Conservation (phyloP, 352 stramenopile species). For the Blastocystis sp. region DNA sequence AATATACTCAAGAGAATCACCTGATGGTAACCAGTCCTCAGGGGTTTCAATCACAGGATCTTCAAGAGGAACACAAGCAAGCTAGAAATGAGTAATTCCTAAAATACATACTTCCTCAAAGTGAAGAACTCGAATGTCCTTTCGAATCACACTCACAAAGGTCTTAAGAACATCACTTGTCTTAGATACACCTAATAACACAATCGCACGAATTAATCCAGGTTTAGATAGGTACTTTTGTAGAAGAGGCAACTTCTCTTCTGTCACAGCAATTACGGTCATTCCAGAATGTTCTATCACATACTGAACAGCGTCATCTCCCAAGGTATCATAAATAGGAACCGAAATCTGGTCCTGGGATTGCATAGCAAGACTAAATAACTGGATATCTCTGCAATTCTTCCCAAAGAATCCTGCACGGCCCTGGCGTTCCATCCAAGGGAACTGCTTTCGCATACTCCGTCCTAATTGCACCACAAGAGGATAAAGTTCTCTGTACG, state of each 20-base stretch:
- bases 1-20: constrained; percentile 71
- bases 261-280: neutral
- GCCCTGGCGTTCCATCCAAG: neutral
- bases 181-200: neutral
- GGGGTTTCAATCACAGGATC: neutral
- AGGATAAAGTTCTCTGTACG: constrained; percentile 67
- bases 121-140: neutral
- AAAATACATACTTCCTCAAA: constrained; percentile 3
- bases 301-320: neutral
- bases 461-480: constrained; percentile 29
- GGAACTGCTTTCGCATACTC: constrained; percentile 33
- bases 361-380: constrained; percentile 37
- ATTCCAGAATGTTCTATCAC: neutral
- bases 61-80: neutral
- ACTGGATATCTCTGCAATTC: neutral
- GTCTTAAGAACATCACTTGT: neutral
- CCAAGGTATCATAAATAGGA: constrained; percentile 25
- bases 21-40: constrained; percentile 19
- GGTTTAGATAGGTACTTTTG: neutral
- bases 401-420: constrained; percentile 13
- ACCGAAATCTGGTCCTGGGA: constrained; percentile 28
- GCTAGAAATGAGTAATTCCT: neutral
- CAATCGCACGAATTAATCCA: neutral
- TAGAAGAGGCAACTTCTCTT: constrained; percentile 42
- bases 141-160: neutral